These are phyloP conservation scores for Mucor racemosus DNA, from an alignment of 371 early-diverging fungal species.

Conservation along the genomic window DNA sequence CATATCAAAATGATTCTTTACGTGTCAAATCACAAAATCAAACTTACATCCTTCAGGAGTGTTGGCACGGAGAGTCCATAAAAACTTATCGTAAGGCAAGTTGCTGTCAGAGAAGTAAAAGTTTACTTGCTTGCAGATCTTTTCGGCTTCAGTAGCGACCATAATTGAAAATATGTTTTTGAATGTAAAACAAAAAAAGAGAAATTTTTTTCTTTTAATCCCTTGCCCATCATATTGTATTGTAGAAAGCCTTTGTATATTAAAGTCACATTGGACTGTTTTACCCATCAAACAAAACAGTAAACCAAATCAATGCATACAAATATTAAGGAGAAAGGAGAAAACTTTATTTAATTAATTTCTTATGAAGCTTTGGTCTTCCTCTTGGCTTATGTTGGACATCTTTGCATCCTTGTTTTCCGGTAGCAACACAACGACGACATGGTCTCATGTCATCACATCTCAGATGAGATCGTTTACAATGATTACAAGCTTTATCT, in stretches of 20 bases:
- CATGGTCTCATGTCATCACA: slow-evolving; percentile 52
- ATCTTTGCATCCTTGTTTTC: slow-evolving; percentile 52
- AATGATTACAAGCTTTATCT: slow-evolving; percentile 52
- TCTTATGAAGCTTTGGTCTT: slow-evolving; percentile 27
- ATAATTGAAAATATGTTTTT: neutral
- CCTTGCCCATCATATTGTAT: too few relatives aligned
- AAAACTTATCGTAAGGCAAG: slow-evolving; percentile 72
- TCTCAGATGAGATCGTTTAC: slow-evolving; percentile 49
- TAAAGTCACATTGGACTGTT: slow-evolving; percentile 8
- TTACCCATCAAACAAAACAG: neutral
- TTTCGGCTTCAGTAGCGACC: slow-evolving; percentile 39
- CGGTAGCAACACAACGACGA: slow-evolving; percentile 45
- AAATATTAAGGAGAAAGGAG: neutral
- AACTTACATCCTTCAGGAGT: slow-evolving; percentile 65
- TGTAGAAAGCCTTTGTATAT: neutral
- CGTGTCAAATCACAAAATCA: neutral
- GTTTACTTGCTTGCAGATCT: slow-evolving; percentile 76
- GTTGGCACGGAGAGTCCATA: slow-evolving; percentile 60
- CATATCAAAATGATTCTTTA: neutral
- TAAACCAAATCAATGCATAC: too few relatives aligned
- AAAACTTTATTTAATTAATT: neutral
- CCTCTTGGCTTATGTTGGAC: slow-evolving; percentile 53
- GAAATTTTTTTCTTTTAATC: slow-evolving; percentile 7
- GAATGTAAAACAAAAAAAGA: neutral
- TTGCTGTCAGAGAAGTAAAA: slow-evolving; percentile 84